A percentile compares a stretch with the other conserved stretches of the same genome.
These are phyloP conservation scores for Trametes hirsuta DNA, from an alignment of 1,284 basidiomycete species.

Conservation along the genomic window DNA sequence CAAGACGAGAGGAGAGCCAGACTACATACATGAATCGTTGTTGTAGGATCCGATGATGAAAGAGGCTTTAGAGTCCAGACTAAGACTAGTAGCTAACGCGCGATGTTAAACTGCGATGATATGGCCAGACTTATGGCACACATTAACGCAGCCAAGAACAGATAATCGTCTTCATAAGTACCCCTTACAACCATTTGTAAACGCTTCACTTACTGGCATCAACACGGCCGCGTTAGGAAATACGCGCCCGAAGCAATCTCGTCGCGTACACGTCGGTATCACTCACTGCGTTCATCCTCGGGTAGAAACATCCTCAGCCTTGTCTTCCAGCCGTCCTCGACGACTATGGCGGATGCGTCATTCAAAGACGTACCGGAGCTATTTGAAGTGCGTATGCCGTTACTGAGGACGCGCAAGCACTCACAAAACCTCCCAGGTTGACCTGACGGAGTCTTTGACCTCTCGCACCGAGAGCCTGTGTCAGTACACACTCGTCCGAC, in stretches of 20 bases:
- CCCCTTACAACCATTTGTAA: too few species aligned
- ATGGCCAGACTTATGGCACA: too few species aligned
- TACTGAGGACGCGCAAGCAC: neutral
- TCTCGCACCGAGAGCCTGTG: constrained; percentile 93
- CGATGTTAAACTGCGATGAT: too few species aligned
- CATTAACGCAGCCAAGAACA: too few species aligned
- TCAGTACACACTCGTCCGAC: constrained; percentile 44
- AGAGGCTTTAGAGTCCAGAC: too few species aligned
- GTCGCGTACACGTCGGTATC: constrained; percentile 22
- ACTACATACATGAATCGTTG: too few species aligned
- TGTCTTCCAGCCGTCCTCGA: neutral
- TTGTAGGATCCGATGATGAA: too few species aligned
- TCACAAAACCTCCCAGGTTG: constrained; percentile 57
- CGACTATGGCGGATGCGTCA: constrained; percentile 42
- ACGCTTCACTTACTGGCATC: neutral
- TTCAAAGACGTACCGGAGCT: constrained; percentile 70
- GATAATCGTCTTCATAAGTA: too few species aligned
- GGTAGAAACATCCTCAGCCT: neutral
- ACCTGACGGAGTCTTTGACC: constrained; percentile 88
- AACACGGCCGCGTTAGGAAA: constrained; percentile 14
- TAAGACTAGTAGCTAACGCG: too few species aligned
- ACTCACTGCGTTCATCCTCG: constrained; percentile 5
- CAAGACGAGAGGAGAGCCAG: neutral
- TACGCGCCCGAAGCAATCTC: constrained; percentile 8
- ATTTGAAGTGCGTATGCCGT: constrained; percentile 54